Conservation (phyloP, 2,329 filamentous ascomycete species). For the Alternaria alternata region DNA sequence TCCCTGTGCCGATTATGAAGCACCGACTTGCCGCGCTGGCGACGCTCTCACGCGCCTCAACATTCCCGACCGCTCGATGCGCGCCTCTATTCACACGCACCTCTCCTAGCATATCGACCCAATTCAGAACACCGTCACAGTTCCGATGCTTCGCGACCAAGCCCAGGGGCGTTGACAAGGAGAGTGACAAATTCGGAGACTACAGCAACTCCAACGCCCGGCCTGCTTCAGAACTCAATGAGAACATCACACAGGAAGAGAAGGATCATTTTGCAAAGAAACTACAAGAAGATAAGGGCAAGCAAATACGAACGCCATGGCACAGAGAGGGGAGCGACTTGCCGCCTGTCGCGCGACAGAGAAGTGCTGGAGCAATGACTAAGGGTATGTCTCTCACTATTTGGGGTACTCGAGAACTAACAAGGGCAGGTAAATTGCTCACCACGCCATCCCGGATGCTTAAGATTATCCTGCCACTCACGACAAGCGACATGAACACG, state of each 20-base stretch:
- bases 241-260: slow-evolving; percentile 57
- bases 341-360: slow-evolving; percentile 63
- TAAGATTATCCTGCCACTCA: slow-evolving; percentile 80
- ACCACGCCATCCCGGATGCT: slow-evolving; percentile 82
- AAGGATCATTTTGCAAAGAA: slow-evolving; percentile 55
- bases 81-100: slow-evolving; percentile 13
- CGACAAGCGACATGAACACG: slow-evolving; percentile 65
- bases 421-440: slow-evolving; percentile 71
- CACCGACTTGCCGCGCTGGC: slow-evolving; percentile 39
- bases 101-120: slow-evolving; percentile 2
- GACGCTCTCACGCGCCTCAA: slow-evolving; percentile 27
- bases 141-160: slow-evolving; percentile 4
- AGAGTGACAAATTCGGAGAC: slow-evolving; percentile 24
- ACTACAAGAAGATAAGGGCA: slow-evolving; percentile 59
- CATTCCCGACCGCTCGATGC: slow-evolving; percentile 22
- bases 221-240: slow-evolving; percentile 52
- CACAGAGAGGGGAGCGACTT: slow-evolving; percentile 67
- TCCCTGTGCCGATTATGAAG: slow-evolving; percentile 34
- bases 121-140: slow-evolving; percentile 3
- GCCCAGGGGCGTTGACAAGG: slow-evolving; percentile 8
- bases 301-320: slow-evolving; percentile 71
- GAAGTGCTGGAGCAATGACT: slow-evolving; percentile 67
- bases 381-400: slow-evolving; percentile 59
- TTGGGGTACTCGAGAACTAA: slow-evolving; percentile 10
- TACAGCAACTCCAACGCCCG: slow-evolving; percentile 46